Base-by-base conservation (phyloP, 2,329 filamentous ascomycete genomes). In the Akanthomyces lecanii region DNA sequence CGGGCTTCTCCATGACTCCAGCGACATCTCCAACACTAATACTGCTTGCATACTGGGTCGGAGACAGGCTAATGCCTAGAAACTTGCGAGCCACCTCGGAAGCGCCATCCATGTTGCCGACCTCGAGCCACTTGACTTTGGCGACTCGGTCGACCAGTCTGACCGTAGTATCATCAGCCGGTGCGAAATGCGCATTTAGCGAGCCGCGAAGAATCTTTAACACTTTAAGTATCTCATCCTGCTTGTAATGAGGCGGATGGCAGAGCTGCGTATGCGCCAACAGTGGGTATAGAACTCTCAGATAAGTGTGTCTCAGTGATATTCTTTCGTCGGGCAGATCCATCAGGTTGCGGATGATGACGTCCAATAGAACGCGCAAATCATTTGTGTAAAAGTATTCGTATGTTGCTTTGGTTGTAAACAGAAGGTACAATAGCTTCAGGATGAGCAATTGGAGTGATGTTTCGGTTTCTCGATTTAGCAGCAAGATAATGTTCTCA, bases 361-460 rank as follows among this genome's bases (percentile, higher is more conserved):
- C 95, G 72, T 99, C 95, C 53, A 98, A 83, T 18, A 99, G 84
- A 5, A 99, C 95, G 64, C 92, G 90, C 36, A 99, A 82, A 71
- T 99, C 95, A 73, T 99, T 99, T 33, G 92, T 97, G 76, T 98
- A 99, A 73, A 99, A 99, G 76, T 98, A 99, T 77, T 99, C 95
- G 74, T 95, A 92, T 0, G 95, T 99, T 18, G 89, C 85, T 63
- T 87, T 87, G 11, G 92, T 98, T 5, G 93, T 97, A 76, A 99
- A 99, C 11, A 99, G 83, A 42, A 99, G 85, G 76, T 98, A 99
- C 33, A 99, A 81, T 5, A 97, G 85, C 76, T 99, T 99, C 48
- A 99, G 82, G 64, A 98, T 98, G n/a, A 99, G 84, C 30, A 99
- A 83, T 75, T 99, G 96, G 44, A 97, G 84, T 1, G 92, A 94